Percentiles rank a stretch among this genome's conserved stretches.
These are phyloP conservation scores for Ogataea pini DNA, from an alignment of 805 yeast species.

Conservation along the genomic window DNA sequence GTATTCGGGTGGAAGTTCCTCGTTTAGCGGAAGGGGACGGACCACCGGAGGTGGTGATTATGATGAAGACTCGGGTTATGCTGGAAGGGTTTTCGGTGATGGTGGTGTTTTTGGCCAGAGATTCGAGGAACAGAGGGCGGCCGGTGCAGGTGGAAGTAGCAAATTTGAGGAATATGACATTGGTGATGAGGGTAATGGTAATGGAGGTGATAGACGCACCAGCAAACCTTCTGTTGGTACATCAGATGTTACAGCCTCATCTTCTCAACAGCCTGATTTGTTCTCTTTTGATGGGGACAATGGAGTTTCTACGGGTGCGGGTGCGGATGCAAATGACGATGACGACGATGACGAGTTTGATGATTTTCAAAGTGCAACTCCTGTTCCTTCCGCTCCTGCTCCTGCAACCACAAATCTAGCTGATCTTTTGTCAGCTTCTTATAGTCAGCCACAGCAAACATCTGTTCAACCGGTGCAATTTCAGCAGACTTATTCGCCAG, in stretches of 20 bases:
- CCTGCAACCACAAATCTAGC: slow-evolving; percentile 33
- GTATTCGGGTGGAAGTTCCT: slow-evolving; percentile 56
- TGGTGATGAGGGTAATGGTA: slow-evolving; percentile 30
- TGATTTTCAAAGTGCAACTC: slow-evolving; percentile 73
- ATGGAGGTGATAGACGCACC: background rate
- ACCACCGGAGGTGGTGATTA: slow-evolving; percentile 37
- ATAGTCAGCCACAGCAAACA: slow-evolving; percentile 18
- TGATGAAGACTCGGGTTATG: slow-evolving; percentile 45
- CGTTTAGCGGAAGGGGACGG: slow-evolving; percentile 17
- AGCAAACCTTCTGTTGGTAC: slow-evolving; percentile 35
- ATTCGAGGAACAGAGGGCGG: slow-evolving; percentile 57
- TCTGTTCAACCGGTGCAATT: slow-evolving; percentile 14
- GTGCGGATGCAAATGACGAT: slow-evolving; percentile 11
- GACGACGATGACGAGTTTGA: slow-evolving; percentile 70
- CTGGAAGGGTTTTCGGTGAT: slow-evolving; percentile 63
- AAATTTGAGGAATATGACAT: slow-evolving; percentile 66
- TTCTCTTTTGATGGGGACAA: slow-evolving; percentile 44
- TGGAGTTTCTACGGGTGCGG: slow-evolving; percentile 7
- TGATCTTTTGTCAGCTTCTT: slow-evolving; percentile 34
- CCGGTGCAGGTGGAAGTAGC: slow-evolving; percentile 39
- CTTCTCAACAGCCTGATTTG: slow-evolving; percentile 46
- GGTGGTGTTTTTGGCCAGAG: slow-evolving; percentile 71
- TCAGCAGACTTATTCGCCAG: slow-evolving; percentile 12
- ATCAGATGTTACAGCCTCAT: slow-evolving; percentile 47
- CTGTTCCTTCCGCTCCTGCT: slow-evolving; percentile 30